These are phyloP conservation scores for Dactylis glomerata DNA, from an alignment of 176 grass and related monocot genomes.

Conservation along the genomic window DNA sequence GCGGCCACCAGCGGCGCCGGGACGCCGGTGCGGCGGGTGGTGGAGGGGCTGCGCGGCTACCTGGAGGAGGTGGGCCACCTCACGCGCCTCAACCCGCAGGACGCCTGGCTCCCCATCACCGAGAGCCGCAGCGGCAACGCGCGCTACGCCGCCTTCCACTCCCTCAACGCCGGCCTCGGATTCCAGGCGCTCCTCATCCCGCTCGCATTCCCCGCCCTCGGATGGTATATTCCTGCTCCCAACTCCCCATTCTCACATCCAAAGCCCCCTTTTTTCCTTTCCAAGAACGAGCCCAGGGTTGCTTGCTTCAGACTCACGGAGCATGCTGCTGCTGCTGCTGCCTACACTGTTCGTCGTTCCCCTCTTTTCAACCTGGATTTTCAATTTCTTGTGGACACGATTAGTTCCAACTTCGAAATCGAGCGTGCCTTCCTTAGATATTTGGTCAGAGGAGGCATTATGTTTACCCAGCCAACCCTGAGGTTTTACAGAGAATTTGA, in stretches of 20 bases:
- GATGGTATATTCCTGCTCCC: slow-evolving; percentile 49
- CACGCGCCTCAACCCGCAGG: slow-evolving; percentile 84
- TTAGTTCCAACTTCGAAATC: not conserved
- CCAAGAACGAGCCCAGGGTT: not conserved
- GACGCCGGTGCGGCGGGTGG: slow-evolving; percentile 73
- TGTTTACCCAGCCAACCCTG: not conserved
- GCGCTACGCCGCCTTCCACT: slow-evolving; percentile 88
- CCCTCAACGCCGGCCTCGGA: slow-evolving; percentile 83
- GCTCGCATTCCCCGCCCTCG: slow-evolving; percentile 70
- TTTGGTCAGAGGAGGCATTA: not conserved
- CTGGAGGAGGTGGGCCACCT: slow-evolving; percentile 98
- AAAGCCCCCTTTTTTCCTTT: not conserved
- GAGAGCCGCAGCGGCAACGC: slow-evolving; percentile 93
- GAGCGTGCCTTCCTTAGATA: not conserved
- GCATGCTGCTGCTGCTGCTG: not conserved
- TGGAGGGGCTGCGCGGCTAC: slow-evolving; percentile 83
- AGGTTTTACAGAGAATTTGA: not conserved
- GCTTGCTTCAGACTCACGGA: not conserved
- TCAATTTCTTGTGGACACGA: not conserved
- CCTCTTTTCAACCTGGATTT: not conserved
- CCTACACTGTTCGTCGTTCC: not conserved
- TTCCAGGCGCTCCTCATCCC: slow-evolving; percentile 98
- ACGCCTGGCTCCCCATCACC: slow-evolving; percentile 97
- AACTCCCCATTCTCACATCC: not conserved
- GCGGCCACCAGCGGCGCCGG: slow-evolving; percentile 36